Percentiles rank a stretch among this genome's conserved stretches.
Conservation (phyloP, 768 basidiomycete species). For the Lyophyllum decastes region DNA sequence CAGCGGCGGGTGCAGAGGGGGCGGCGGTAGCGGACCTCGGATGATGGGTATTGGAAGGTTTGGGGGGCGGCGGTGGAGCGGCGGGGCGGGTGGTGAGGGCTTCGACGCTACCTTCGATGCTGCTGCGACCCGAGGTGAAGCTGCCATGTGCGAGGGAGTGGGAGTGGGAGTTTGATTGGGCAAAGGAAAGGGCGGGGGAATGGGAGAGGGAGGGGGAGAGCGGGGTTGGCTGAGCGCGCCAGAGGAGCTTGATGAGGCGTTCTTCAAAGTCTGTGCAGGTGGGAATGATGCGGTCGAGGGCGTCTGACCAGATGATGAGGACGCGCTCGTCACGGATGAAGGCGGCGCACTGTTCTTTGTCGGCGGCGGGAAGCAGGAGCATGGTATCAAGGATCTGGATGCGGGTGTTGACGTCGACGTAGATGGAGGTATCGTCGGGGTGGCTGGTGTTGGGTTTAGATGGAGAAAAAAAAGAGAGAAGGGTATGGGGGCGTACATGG, state of each 20-base stretch:
- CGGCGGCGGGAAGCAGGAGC: constrained; percentile 72
- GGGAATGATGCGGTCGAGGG: constrained; percentile 76
- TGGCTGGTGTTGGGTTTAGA: too few species aligned
- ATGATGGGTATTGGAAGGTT: too few species aligned
- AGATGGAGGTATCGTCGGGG: constrained; percentile 59
- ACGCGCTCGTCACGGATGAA: constrained; percentile 87
- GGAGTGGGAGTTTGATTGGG: constrained; percentile 7
- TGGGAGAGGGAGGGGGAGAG: constrained; percentile 20
- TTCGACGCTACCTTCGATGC: constrained; percentile 28
- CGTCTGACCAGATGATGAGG: constrained; percentile 83
- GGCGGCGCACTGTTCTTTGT: constrained; percentile 86
- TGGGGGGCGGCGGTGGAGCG: not conserved
- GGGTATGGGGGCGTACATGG: too few species aligned
- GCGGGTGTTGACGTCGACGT: constrained; percentile 80
- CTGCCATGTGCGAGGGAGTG: constrained; percentile 17
- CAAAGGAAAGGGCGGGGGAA: constrained; percentile 22
- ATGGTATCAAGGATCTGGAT: constrained; percentile 86
- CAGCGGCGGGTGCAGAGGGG: too few species aligned
- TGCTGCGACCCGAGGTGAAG: constrained; percentile 14
- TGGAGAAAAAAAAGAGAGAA: too few species aligned
- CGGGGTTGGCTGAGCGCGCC: constrained; percentile 49
- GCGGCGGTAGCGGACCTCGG: too few species aligned
- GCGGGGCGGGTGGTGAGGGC: constrained; percentile 1
- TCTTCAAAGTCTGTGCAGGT: constrained; percentile 74
- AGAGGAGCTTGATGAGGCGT: constrained; percentile 79